These are phyloP conservation scores for Cucurbita pepo DNA, from an alignment of 306 rosid genomes.

Conservation along the genomic window DNA sequence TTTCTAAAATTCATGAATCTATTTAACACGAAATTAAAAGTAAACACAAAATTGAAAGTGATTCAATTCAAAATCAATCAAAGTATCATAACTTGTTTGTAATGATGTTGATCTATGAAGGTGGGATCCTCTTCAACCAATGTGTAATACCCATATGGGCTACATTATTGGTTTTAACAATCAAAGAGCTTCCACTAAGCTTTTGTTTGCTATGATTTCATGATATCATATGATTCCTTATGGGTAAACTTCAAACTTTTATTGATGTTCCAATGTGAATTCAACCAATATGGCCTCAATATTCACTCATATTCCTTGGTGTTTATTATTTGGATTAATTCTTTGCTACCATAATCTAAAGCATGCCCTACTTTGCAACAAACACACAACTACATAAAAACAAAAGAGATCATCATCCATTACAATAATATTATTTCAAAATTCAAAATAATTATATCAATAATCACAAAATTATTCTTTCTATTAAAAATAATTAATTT, in stretches of 20 bases:
- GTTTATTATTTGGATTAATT: not conserved
- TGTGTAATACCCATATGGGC: not conserved
- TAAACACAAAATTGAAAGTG: not conserved
- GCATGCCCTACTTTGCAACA: not conserved
- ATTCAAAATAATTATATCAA: not conserved
- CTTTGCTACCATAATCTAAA: not conserved
- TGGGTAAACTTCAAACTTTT: not conserved
- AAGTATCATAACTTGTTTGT: not conserved
- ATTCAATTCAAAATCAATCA: not conserved
- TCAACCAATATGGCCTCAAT: not conserved
- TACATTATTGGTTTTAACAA: not conserved
- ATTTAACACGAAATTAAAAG: not conserved
- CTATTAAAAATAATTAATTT: too few relatives aligned
- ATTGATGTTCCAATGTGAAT: not conserved
- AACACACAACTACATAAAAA: not conserved
- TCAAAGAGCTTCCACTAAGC: not conserved
- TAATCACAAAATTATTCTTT: not conserved
- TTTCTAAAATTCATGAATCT: not conserved
- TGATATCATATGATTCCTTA: not conserved
- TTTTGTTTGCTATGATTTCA: not conserved
- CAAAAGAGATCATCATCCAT: too few relatives aligned
- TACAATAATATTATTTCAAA: not conserved
- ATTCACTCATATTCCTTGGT: not conserved
- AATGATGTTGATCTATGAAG: not conserved
- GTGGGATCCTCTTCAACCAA: conserved; percentile 1